Evolutionary conservation across 345 rosid species (phyloP), one percentile per base, ranked within the genome.

Genomic region (Cardamine resedifolia): DNA sequence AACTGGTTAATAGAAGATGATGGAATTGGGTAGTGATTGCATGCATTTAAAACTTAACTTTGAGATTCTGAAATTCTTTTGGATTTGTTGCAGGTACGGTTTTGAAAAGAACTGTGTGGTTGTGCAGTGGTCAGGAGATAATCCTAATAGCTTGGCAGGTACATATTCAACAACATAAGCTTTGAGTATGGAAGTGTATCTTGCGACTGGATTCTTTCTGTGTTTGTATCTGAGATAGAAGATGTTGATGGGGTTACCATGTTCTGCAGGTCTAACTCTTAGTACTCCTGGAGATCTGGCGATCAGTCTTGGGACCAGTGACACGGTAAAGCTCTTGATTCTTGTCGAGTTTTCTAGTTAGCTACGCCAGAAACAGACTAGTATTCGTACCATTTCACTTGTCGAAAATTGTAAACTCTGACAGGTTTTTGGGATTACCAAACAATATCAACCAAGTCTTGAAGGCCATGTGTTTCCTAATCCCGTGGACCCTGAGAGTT

Each of bases 111-210:
- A 85, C 34, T 95, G 99, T 72, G 73, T 86, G 82, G 91, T 86
- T 38, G 81, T 91, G 75, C 97, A 95, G 77, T 91, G 99, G 91
- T 91, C 99, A 38, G 99, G 97, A 82, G 99, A 95, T 83, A 95
- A 95, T 66, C 99, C 99, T 44, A 91, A 89, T 83, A 95, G 99
- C 79, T 86, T 95, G 78, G 99, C 99, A 79, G 97, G 98, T 90
- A 66, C 66, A n/a, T 4, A 48, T 66, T 44, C 34, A 49, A 58
- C n/a, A 15, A 57, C 33, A 55, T 27, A 31, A 28, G 34, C 44
- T 26, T 58, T 27, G 10, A 34, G 14, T 36, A 6, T 71, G 67
- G 14, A 23, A 56, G 18, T 57, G 19, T 47, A 27, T 58, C 41
- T 19, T 28, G 7, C n/a, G 4, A 49, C 20, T 28, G 19, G 67